phyloP scores from a whole-genome alignment of 805 yeast genomes.

The Ogataea neopini region DNA sequence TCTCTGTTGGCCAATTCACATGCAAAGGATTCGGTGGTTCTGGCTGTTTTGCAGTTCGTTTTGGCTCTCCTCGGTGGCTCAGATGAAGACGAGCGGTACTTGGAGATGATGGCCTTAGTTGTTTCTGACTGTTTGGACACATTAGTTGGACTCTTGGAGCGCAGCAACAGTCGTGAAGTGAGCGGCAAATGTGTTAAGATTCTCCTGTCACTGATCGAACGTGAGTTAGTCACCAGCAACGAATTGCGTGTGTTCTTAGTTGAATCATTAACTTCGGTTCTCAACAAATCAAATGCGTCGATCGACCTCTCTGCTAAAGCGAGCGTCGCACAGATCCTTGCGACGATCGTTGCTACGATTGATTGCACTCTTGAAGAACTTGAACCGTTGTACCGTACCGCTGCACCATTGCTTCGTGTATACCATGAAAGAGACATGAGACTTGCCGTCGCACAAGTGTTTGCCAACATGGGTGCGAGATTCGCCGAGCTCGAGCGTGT shows the following conservation, averaged over 20 bases:
- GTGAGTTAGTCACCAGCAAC: conserved; percentile 57
- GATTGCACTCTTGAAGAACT: conserved; percentile 56
- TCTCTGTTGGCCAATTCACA: conserved; percentile 51
- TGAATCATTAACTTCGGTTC: conserved; percentile 55
- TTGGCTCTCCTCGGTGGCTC: conserved; percentile 44
- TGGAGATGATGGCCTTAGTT: conserved; percentile 52
- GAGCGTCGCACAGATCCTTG: conserved; percentile 56
- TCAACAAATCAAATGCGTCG: conserved; percentile 57
- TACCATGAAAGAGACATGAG: conserved; percentile 66
- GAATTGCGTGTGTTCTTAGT: conserved; percentile 55
- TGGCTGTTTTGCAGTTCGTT: conserved; percentile 55
- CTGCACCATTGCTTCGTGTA: conserved; percentile 50
- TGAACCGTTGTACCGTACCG: conserved; percentile 30
- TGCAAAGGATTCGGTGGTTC: conserved; percentile 68
- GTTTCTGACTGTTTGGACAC: conserved; percentile 56
- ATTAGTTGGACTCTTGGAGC: conserved; percentile 51
- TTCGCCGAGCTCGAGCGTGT: conserved; percentile 46
- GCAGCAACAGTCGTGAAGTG: conserved; percentile 44
- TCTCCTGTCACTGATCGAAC: conserved; percentile 53
- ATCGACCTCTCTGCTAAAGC: conserved; percentile 54
- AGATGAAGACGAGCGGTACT: conserved; percentile 43
- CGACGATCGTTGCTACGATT: conserved; percentile 52
- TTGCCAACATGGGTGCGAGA: conserved; percentile 56
- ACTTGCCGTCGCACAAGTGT: conserved; percentile 57
- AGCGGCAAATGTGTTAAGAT: conserved; percentile 54